phyloP scores from a whole-genome alignment of 2,329 filamentous ascomycete species.

The Colletotrichum liriopes region DNA sequence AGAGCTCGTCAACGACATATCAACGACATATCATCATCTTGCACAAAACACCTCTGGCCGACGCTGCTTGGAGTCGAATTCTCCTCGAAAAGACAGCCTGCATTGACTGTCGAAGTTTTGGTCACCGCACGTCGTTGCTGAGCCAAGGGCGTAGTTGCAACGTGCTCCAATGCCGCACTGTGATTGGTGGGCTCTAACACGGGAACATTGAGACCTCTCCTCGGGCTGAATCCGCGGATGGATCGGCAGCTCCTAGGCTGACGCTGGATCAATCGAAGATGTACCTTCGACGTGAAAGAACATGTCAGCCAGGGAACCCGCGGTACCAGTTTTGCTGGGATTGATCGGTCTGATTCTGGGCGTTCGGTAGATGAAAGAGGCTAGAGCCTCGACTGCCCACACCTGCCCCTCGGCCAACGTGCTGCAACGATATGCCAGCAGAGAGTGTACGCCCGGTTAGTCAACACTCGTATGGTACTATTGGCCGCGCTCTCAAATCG shows the following conservation, averaged over 20 bases:
- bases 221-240: conserved; percentile 24
- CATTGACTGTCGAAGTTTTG: not conserved
- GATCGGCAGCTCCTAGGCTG: conserved; percentile 18
- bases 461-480: not conserved
- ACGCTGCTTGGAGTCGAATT: too few species aligned
- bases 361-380: conserved; percentile 34
- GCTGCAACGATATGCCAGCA: conserved; percentile 21
- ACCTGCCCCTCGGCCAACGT: conserved; percentile 14
- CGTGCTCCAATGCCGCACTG: conserved; percentile 15
- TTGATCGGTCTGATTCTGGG: not conserved
- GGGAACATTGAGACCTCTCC: conserved; percentile 6
- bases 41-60: too few species aligned
- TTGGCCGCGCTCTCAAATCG: not conserved
- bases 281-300: conserved; percentile 22
- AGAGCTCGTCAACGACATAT: conserved; percentile 16
- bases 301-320: conserved; percentile 8
- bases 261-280: not conserved
- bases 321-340: conserved; percentile 6
- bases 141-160: conserved; percentile 8
- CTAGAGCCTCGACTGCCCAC: conserved; percentile 10
- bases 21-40: conserved; percentile 18
- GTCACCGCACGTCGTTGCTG: not conserved
- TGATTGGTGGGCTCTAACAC: conserved; percentile 25
- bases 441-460: not conserved
- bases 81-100: not conserved